Evolutionary conservation across 768 basidiomycete genomes (phyloP), one percentile per base, ranked within the genome.

Genomic region (Mycena maculata): DNA sequence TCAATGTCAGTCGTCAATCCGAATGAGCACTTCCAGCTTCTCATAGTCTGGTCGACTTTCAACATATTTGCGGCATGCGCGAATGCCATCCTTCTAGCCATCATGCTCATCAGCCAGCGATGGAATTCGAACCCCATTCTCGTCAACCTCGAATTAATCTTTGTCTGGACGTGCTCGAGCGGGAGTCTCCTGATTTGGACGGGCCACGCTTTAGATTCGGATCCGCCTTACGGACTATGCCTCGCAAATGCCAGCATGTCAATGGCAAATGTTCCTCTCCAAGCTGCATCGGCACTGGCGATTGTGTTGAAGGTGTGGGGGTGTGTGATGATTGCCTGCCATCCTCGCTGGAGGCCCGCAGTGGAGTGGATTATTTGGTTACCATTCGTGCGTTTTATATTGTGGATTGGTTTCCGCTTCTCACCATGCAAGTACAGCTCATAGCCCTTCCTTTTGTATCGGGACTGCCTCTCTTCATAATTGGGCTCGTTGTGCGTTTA

Each of bases 41-140:
- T 69, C 53, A 57, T 61, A 3, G 39, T 52, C 5, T 69, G 68
- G 68, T 58, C 59, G 12, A 65, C 63, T 2, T 69, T 69, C 59
- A 65, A 65, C 41, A 47, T 64, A 4, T 65, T 69, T 15, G 36
- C 58, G 2, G 59, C 54, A n/a, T 39, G 33, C 13, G 4, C 52
- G 27, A 60, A 61, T 23, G 18, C 41, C 44, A 13, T 52, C 11
- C 68, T 69, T 12, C 23, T 69, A 44, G 33, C 38, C 4, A 36
- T 69, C 8, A 56, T 59, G 1, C 38, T 69, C 5, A 22, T 65
- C 39, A 65, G 57, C 54, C 58, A 64, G 20, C 25, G 58, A 2
- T 31, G 30, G 38, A 25, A 47, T 13, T 25, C 47, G 3, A 61
- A 69, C 55, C 25, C 10, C 13, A 4, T 47, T 9, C 59, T 69